Base-by-base conservation (phyloP, 352 stramenopile genomes). In the Aphanomyces stellatus region DNA sequence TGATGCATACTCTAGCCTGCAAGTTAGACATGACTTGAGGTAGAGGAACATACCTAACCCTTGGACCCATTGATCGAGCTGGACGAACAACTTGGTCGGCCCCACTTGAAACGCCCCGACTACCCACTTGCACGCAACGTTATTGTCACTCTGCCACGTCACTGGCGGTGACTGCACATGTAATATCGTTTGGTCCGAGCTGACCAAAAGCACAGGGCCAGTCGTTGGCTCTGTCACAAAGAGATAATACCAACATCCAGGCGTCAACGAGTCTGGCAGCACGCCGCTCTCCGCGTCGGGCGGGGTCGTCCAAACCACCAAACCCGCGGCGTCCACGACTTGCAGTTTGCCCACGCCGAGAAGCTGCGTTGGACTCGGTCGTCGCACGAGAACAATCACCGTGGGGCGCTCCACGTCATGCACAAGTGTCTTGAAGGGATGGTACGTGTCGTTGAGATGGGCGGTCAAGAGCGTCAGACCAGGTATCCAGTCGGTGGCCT, bases 361-460 rank as follows among this genome's bases (percentile, higher is more conserved):
- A 28, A 55, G 15, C 27, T 2, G 28, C 22, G 10, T 19, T 3
- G 3, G 19, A 19, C 19, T 27, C 4, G 60, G 33, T 22, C 34
- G 33, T 40, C n/a, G 10, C n/a, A 33, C n/a, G 19, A 67, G 35
- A 42, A 59, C 27, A n/a, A 46, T 41, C 11, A 30, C 8, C 2
- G 41, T 67, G 3, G 60, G 41, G 8, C 22, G 11, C 3, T 42
- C 22, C 13, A 51, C n/a, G 17, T 67, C 60, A 8, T 4, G 22
- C 6, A 67, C 40, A 51, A 56, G 1, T 15, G 13, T 28, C 11
- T 41, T 37, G 34, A 34, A 67, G 3, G 60, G 57, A 41, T 67
- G 57, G 60, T 59, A 67, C 2, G 6, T 31, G 1, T 19, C 22
- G 27, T 67, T 67, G 19, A 67, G 11, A 28, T 67, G 49, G 13